A percentile compares a stretch with the other conserved stretches of the same genome.
Conservation (phyloP, 305 asterid genomes). For the Salvia sclarea region DNA sequence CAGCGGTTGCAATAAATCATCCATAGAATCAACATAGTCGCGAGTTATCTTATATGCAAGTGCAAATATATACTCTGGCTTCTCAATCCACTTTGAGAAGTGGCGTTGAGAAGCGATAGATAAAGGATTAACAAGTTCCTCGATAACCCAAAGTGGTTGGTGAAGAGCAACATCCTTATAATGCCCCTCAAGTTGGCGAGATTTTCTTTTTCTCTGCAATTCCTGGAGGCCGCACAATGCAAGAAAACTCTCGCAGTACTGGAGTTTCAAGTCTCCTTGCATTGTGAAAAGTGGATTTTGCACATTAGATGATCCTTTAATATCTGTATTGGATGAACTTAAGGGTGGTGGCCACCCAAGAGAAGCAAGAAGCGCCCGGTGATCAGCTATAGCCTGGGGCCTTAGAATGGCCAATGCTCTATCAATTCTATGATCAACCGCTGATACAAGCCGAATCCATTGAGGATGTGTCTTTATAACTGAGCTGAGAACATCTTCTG, state of each 20-base stretch:
- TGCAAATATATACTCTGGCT: conserved; percentile 86
- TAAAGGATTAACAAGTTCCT: conserved; percentile 94
- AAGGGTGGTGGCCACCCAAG: conserved; percentile 97
- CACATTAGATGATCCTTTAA: conserved; percentile 46
- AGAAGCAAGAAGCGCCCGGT: conserved; percentile 82
- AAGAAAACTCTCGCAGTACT: conserved; percentile 79
- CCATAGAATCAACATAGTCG: conserved; percentile 94
- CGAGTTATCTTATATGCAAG: conserved; percentile 85
- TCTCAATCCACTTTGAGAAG: conserved; percentile 89
- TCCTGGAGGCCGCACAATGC: conserved; percentile 92
- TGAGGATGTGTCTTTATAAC: conserved; percentile 72
- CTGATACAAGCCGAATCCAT: conserved; percentile 80
- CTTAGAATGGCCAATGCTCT: conserved; percentile 89
- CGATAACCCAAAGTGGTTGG: conserved; percentile 96
- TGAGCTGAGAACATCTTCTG: conserved; percentile 69
- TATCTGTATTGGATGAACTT: conserved; percentile 52
- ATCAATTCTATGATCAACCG: conserved; percentile 95
- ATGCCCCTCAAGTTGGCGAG: conserved; percentile 78
- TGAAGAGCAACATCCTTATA: conserved; percentile 50
- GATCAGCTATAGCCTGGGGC: conserved; percentile 97
- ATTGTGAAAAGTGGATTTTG: conserved; percentile 81
- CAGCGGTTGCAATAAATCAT: conserved; percentile 86
- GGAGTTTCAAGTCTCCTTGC: conserved; percentile 75
- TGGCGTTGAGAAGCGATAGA: conserved; percentile 76
- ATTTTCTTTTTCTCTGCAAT: conserved; percentile 77